Evolutionary conservation across 2,329 filamentous ascomycete genomes (phyloP), one percentile per base, ranked within the genome.

Genomic region (Phialocephala subalpina): DNA sequence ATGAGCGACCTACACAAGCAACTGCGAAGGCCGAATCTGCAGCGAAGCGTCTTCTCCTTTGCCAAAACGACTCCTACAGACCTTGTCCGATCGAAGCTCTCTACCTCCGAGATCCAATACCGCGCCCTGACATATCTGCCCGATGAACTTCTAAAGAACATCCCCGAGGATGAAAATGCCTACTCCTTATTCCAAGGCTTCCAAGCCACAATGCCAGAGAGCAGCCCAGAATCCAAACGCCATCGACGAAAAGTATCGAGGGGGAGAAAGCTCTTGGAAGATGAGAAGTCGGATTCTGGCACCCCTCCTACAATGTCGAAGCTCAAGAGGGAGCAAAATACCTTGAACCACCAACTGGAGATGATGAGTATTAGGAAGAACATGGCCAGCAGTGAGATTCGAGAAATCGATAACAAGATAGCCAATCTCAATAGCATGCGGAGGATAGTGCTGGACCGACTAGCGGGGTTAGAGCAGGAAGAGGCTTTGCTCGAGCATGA

Each of bases 121-220:
- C 92, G 96, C 71, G 96, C 96, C 57, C 82, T 98, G 63, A 90
- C 93, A 53, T 94, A 92, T 77, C 84, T 99, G 40, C 90, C 96
- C 58, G 95, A 99, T 80, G 94, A 97, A 68, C 86, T 99, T 72
- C 87, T 99, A 56, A 83, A 84, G 71, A 94, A 97, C 77, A 95
- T 97, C 59, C 96, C 96, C 72, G 93, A 97, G 67, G 87, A 91
- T 76, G 89, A 90, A 25, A 97, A 92, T 79, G 84, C 89, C 18
- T 99, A 97, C 81, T 97, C 94, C 47, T 84, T 99, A 53, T 98
- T 99, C 78, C 93, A 99, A 79, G 96, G 96, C 71, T 99, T 99
- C 79, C 90, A 97, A 80, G 96, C 95, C 57, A 94, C 90, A 69
- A 84, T 97, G 68, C 94, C 94, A 2, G 87, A 90, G 69, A 79